Conservation (phyloP, 192 early-diverging fungal species). For the Coemansia sp. region DNA sequence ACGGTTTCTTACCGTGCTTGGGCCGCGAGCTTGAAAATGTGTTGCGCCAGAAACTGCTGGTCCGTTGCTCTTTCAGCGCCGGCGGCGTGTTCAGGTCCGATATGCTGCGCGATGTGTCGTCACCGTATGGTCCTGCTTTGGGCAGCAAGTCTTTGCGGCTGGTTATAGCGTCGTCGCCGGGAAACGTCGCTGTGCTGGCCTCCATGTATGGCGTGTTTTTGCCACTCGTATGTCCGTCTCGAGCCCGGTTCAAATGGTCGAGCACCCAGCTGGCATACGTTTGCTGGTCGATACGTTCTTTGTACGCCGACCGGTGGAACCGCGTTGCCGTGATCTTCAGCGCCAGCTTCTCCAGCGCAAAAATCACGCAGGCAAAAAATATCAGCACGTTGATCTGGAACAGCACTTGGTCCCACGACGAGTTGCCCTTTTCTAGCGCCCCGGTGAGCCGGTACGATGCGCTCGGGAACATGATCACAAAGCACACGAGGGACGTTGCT, state of each 20-base stretch:
- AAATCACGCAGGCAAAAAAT: conserved; percentile 53
- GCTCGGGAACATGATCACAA: conserved; percentile 57
- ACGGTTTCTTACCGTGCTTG: conserved; percentile 26
- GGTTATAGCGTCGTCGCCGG: conserved; percentile 14
- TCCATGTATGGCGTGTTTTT: conserved; percentile 25
- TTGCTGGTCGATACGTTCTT: conserved; percentile 62
- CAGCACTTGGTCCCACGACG: conserved; percentile 55
- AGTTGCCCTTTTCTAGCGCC: conserved; percentile 28
- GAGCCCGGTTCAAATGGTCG: conserved; percentile 58
- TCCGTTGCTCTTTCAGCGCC: conserved; percentile 21
- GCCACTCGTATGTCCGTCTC: conserved; percentile 24
- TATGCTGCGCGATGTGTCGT: not conserved
- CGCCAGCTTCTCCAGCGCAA: conserved; percentile 62
- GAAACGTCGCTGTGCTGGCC: conserved; percentile 25
- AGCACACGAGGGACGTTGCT: conserved; percentile 54
- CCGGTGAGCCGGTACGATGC: conserved; percentile 52
- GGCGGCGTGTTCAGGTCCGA: conserved; percentile 21
- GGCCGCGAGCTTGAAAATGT: conserved; percentile 22
- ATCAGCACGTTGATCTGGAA: conserved; percentile 58
- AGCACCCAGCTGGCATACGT: conserved; percentile 62
- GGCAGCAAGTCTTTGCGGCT: conserved; percentile 46
- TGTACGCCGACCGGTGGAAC: conserved; percentile 66
- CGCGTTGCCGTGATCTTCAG: conserved; percentile 65
- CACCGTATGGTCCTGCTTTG: not conserved
- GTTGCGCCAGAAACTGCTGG: conserved; percentile 42